Base-by-base conservation (phyloP, 352 stramenopile species). In the Salisapilia sapeloensis region DNA sequence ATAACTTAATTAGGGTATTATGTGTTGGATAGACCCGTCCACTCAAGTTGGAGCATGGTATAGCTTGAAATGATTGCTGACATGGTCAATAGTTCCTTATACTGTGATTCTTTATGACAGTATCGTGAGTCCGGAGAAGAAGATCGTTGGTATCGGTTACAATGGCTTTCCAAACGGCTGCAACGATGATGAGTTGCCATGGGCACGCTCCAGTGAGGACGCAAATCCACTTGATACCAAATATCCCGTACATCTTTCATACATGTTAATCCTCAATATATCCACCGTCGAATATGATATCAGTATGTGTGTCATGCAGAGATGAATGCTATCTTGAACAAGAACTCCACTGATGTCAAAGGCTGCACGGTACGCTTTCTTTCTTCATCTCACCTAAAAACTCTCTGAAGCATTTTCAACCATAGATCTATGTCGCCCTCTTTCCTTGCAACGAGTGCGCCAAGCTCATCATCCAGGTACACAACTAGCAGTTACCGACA, bases 301-400 rank as follows among this genome's bases (percentile, higher is more conserved):
- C 35, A 96, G 57, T 99, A 97, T 56, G 95, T 99, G 15, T 97
- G 90, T 35, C 95, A 99, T 48, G 95, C 95, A 13, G 95, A 99
- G 64, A 95, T 98, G 64, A 99, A 98, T 60, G 94, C 95, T 4
- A 98, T 99, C 53, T 50, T 99, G 33, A 99, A 99, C 60, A 98
- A 97, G 51, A 97, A 97, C 48, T 92, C 78, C 27, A 84, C 86
- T 0, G 83, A 94, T 50, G 67, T 97, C 14, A 77, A 92, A 38
- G 80, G 74, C 39, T 94, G 90, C 40, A 92, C 80, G 45, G 74
- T 94, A 48, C 22, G 25, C 4, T 4, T 25, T 5, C 13, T 23
- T 12, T 39, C 35, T 17, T 17, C 11, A 10, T 4, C 4, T 2
- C 12, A 11, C 21, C 41, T 25, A 10, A 5, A 2, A 7, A 24